Evolutionary conservation across 106 monocot species (phyloP).

Genomic region (Iris macrosiphon): DNA sequence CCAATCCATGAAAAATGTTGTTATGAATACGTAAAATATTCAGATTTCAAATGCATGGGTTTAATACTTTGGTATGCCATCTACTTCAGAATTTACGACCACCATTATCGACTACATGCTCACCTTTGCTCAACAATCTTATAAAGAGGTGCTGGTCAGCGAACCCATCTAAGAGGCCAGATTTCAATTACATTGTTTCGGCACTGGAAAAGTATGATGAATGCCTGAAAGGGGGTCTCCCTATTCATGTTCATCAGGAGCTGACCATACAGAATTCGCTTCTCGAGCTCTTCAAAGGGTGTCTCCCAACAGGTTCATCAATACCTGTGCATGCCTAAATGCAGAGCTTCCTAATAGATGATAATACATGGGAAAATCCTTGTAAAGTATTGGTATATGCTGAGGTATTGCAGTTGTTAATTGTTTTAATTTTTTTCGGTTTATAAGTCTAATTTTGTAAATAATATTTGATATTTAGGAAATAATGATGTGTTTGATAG

Average conservation of each 20-base stretch:
- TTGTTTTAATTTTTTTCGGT: too few relatives aligned
- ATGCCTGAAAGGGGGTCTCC: conserved; percentile 63
- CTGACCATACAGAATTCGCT: conserved; percentile 34
- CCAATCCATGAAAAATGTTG: too few relatives aligned
- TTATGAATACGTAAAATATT: too few relatives aligned
- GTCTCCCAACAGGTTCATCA: conserved; percentile 37
- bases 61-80: too few relatives aligned
- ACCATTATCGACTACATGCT: conserved; percentile 46
- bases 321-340: conserved; percentile 57
- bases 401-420: neutral
- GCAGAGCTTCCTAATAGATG: neutral
- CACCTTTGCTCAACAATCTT: conserved; percentile 70
- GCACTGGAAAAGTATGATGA: conserved; percentile 65
- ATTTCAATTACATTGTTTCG: conserved; percentile 70
- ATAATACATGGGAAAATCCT: conserved; percentile 2
- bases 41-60: too few relatives aligned
- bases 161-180: conserved; percentile 76
- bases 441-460: too few relatives aligned
- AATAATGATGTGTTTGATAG: too few relatives aligned
- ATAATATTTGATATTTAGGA: too few relatives aligned
- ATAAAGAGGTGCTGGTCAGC: conserved; percentile 82
- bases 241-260: conserved; percentile 40
- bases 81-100: conserved; percentile 76
- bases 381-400: neutral
- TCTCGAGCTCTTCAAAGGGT: conserved; percentile 45